A percentile compares a stretch with the other conserved stretches of the same genome.
Conservation (phyloP, 257 asterid species). For the Nicotiana attenuata region DNA sequence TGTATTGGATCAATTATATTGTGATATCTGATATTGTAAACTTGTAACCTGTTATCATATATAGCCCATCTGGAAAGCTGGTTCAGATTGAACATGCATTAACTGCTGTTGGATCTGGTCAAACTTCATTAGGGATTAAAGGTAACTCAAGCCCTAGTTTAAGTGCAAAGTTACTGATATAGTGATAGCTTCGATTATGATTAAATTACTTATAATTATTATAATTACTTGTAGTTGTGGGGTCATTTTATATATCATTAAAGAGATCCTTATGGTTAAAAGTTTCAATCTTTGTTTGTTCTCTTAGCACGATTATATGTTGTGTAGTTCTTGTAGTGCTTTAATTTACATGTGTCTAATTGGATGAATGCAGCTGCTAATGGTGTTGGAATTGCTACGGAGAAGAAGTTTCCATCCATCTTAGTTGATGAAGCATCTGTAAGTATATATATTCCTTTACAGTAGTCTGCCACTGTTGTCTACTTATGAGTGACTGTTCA, state of each 20-base stretch:
- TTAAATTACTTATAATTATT: too few species aligned
- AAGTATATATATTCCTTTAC: conserved; percentile 28
- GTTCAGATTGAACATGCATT: conserved; percentile 98
- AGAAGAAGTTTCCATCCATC: conserved; percentile 93
- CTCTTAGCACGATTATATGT: background rate
- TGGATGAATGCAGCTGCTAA: conserved; percentile 74
- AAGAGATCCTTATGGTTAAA: background rate
- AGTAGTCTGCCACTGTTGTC: background rate
- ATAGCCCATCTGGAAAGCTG: conserved; percentile 96
- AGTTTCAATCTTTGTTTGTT: background rate
- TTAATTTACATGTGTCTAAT: background rate
- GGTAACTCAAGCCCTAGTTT: conserved; percentile 32
- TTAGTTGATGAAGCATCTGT: conserved; percentile 97
- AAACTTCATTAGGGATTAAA: conserved; percentile 95
- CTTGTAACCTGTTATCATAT: background rate
- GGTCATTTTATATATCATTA: background rate
- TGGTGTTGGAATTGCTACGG: conserved; percentile 99
- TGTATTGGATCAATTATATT: background rate
- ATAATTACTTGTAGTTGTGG: background rate
- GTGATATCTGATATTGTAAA: background rate
- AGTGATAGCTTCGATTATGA: background rate
- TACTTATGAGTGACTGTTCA: background rate
- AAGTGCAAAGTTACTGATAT: background rate
- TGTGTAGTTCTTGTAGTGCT: background rate
- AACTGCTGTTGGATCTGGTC: conserved; percentile 99